A percentile compares a stretch with the other conserved stretches of the same genome.
Evolutionary conservation across 2,329 filamentous ascomycete genomes (phyloP).

Genomic region (Alternaria sp.): DNA sequence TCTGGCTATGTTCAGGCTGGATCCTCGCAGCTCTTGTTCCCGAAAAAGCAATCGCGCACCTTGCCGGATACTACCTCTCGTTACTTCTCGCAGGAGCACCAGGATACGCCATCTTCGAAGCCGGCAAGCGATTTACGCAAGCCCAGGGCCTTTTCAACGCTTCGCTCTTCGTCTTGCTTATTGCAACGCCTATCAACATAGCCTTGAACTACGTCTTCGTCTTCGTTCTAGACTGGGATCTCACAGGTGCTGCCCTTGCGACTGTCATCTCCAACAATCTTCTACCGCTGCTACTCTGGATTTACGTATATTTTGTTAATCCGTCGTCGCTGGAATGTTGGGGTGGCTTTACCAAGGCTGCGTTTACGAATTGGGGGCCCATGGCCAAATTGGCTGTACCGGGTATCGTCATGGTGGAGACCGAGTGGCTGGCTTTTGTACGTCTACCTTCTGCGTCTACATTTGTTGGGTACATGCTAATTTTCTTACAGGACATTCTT

Average conservation of each 20-base stretch:
- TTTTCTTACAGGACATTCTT: conserved; percentile 42
- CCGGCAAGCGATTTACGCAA: conserved; percentile 64
- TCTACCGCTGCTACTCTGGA: conserved; percentile 58
- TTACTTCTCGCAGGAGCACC: conserved; percentile 61
- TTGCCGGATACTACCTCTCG: conserved; percentile 61
- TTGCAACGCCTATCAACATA: conserved; percentile 61
- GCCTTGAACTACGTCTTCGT: conserved; percentile 61
- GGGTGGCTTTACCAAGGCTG: conserved; percentile 75
- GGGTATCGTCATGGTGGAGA: conserved; percentile 92
- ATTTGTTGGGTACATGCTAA: background rate
- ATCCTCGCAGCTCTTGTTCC: conserved; percentile 59
- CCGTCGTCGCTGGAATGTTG: conserved; percentile 62
- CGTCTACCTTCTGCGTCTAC: background rate
- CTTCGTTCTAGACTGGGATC: conserved; percentile 54
- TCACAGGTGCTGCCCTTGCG: conserved; percentile 62
- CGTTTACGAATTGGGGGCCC: conserved; percentile 77
- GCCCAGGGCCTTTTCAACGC: conserved; percentile 64
- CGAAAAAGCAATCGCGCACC: conserved; percentile 58
- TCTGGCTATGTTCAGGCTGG: conserved; percentile 61
- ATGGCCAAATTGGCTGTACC: conserved; percentile 91
- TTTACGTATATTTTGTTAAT: conserved; percentile 56
- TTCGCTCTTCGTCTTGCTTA: conserved; percentile 57
- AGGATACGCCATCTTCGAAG: conserved; percentile 64
- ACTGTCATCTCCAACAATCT: conserved; percentile 61
- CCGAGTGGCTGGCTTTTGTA: conserved; percentile 56